Percentiles rank a stretch among this genome's conserved stretches.
These are phyloP conservation scores for Petunia hybrid DNA, from an alignment of 305 asterid genomes.

Conservation along the genomic window DNA sequence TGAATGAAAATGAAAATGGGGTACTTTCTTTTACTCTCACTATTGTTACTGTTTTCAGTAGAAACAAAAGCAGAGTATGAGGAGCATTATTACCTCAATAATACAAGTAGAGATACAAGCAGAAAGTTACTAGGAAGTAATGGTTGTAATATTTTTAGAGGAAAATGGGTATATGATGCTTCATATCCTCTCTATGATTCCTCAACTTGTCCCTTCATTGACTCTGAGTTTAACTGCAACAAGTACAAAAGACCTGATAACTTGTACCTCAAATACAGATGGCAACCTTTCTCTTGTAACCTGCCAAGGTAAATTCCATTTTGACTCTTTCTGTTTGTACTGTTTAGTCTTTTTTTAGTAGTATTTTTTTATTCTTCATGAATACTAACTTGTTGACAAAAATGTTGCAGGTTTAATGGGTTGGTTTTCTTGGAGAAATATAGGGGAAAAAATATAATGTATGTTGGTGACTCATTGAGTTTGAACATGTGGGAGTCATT, in stretches of 20 bases:
- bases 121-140: slow-evolving; percentile 43
- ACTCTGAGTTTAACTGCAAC: slow-evolving; percentile 78
- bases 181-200: slow-evolving; percentile 81
- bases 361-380: not conserved
- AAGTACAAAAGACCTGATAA: slow-evolving; percentile 80
- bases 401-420: slow-evolving; percentile 73
- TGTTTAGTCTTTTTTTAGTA: no score
- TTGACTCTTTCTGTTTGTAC: no score
- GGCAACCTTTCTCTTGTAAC: slow-evolving; percentile 91
- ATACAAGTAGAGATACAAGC: slow-evolving; percentile 26
- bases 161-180: slow-evolving; percentile 86
- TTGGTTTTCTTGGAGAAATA: slow-evolving; percentile 68
- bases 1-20: slow-evolving; percentile 34
- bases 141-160: slow-evolving; percentile 73
- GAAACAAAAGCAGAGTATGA: slow-evolving; percentile 41
- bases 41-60: slow-evolving; percentile 35
- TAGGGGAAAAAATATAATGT: slow-evolving; percentile 90
- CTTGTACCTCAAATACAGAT: slow-evolving; percentile 74
- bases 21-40: slow-evolving; percentile 27
- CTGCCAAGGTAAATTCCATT: no score
- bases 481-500: slow-evolving; percentile 89
- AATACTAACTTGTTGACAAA: not conserved
- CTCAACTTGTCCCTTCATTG: slow-evolving; percentile 84
- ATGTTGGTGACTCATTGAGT: slow-evolving; percentile 93
- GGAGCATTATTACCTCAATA: slow-evolving; percentile 42